Base-by-base conservation (phyloP, 352 stramenopile genomes). In the Pythium brachiatum region DNA sequence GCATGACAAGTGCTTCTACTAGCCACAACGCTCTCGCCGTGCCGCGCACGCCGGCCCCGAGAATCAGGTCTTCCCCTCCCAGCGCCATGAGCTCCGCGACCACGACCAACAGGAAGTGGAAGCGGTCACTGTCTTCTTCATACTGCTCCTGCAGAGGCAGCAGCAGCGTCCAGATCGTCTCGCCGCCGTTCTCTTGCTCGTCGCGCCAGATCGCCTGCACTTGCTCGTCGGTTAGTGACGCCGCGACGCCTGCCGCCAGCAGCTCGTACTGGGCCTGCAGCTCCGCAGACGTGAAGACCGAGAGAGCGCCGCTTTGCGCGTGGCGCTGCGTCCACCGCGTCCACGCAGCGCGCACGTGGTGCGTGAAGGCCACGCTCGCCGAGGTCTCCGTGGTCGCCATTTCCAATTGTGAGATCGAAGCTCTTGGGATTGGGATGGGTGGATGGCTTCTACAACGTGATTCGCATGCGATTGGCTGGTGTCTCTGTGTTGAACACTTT, bases 251-350 rank as follows among this genome's bases (percentile, higher is more conserved):
- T 12, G 64, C 50, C 1, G 64, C 64, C 41, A 70, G 53, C 27
- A 70, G 71, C 50, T 83, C 76, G 44, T 78, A 87, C 72, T 91
- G 78, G 18, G 48, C 47, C 69, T 90, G 78, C 7, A 73, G 58
- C 46, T 75, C 60, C 20, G 52, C 56, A 4, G 62, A 23, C 44
- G 43, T 36, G 16, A 57, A 34, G 18, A 18, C n/a, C 9, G 51
- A 25, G 27, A 58, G 41, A 13, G 51, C 29, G 57, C 7, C 31
- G 7, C 44, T 54, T 29, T 44, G 36, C 8, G 20, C 31, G 36
- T 31, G 8, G 38, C 56, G 55, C 46, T 54, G 44, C 57, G 64
- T 55, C 64, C 64, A 70, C 34, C 64, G 64, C 39, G 64, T 59
- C 64, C 64, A 70, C 9, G 57, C 64, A 13, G 64, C 57, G 15